Percentiles rank a stretch among this genome's conserved stretches.
Conservation (phyloP, 306 rosid species). For the Sphenostylis stenocarpa region DNA sequence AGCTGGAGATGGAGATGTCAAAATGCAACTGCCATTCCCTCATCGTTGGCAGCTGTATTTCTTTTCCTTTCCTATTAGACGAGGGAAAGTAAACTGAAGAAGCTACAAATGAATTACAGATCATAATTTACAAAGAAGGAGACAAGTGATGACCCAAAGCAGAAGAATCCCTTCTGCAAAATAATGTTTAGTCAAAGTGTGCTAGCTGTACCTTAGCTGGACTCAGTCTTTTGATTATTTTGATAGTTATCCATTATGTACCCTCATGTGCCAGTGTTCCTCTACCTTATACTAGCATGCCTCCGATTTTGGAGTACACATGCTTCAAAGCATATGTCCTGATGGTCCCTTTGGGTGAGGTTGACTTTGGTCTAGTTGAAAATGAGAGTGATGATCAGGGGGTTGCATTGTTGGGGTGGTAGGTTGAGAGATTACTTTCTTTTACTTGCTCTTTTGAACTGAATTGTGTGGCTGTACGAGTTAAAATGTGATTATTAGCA, state of each 20-base stretch:
- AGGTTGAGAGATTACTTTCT: no score
- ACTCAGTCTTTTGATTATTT: neutral
- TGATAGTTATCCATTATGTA: neutral
- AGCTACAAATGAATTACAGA: neutral
- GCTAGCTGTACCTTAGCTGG: neutral
- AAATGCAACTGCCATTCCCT: neutral
- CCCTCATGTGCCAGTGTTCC: neutral
- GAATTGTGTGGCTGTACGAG: no score
- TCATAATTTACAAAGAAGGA: neutral
- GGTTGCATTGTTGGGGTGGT: no score
- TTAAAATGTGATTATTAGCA: no score
- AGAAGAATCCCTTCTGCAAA: neutral
- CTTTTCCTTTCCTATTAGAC: neutral
- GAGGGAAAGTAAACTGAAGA: neutral
- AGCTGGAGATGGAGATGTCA: neutral
- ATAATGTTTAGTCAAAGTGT: neutral
- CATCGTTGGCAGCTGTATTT: neutral
- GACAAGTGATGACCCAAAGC: neutral
- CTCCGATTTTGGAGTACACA: neutral
- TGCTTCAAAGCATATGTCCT: neutral
- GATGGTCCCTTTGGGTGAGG: slow-evolving; percentile 5
- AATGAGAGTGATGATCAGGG: no score
- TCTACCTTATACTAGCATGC: neutral
- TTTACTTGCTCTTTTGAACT: no score
- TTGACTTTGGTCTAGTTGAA: no score